Conservation (phyloP, 2,329 filamentous ascomycete genomes). For the Ceratocystis alfenasii region DNA sequence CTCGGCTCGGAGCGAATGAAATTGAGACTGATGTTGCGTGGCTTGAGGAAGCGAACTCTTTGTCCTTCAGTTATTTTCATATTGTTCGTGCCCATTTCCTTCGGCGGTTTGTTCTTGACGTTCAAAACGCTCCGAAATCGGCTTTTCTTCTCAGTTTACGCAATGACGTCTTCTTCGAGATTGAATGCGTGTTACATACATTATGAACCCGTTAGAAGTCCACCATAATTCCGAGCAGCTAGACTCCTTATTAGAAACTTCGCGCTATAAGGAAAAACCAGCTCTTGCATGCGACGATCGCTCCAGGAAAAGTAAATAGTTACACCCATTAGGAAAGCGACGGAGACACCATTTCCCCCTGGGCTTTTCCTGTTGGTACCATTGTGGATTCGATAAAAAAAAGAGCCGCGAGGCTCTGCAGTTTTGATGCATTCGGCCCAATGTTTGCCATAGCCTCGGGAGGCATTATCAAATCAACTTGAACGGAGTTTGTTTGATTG, state of each 20-base stretch:
- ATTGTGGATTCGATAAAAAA: not conserved
- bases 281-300: too few species aligned
- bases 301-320: not conserved
- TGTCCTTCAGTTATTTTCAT: not conserved
- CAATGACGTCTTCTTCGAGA: not conserved
- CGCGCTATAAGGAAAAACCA: too few species aligned
- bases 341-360: too few species aligned
- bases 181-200: too few species aligned
- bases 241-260: not conserved
- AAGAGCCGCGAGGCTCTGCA: not conserved
- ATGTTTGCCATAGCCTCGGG: not conserved
- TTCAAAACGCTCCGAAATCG: not conserved
- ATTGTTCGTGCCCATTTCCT: not conserved
- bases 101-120: not conserved
- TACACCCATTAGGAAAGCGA: too few species aligned
- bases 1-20: conserved; percentile 7
- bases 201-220: too few species aligned
- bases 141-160: not conserved
- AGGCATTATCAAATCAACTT: not conserved
- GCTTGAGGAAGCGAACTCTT: not conserved
- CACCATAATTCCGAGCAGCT: too few species aligned
- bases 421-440: not conserved
- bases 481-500: not conserved
- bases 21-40: not conserved
- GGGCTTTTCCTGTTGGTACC: too few species aligned